Percentiles rank a stretch among this genome's conserved stretches.
These are phyloP conservation scores for Zarea fungicola DNA, from an alignment of 2,329 filamentous ascomycete genomes.

Conservation along the genomic window DNA sequence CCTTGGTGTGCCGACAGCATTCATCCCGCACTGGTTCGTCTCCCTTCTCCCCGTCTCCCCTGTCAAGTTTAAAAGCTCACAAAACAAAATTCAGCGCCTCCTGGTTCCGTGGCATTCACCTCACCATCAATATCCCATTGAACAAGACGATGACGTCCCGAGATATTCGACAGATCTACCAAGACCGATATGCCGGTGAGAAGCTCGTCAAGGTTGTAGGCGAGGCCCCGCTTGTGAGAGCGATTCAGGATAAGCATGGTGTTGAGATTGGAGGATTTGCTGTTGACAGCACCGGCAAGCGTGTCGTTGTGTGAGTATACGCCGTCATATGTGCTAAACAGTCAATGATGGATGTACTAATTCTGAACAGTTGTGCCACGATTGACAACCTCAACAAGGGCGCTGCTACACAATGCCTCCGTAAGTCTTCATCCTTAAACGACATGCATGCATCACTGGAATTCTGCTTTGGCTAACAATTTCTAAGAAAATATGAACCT, in stretches of 20 bases:
- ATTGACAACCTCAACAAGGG: constrained; percentile 95
- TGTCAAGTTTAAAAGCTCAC: background rate
- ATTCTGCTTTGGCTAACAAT: background rate
- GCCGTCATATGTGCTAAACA: background rate
- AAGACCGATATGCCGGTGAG: constrained; percentile 93
- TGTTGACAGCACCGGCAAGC: constrained; percentile 82
- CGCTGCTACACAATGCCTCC: constrained; percentile 85
- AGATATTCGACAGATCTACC: constrained; percentile 90
- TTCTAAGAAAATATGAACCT: constrained; percentile 13
- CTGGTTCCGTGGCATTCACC: constrained; percentile 95
- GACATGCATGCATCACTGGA: no score
- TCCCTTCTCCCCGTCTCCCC: background rate
- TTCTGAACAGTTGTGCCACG: constrained; percentile 56
- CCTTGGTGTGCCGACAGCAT: constrained; percentile 69
- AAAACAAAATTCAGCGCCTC: constrained; percentile 45
- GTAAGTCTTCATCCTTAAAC: constrained; percentile 47
- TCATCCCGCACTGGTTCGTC: constrained; percentile 69
- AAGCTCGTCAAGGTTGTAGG: constrained; percentile 90
- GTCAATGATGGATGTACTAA: constrained; percentile 11
- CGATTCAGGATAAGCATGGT: constrained; percentile 78
- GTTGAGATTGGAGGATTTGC: constrained; percentile 94
- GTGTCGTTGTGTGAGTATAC: constrained; percentile 64
- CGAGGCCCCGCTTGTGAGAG: constrained; percentile 79
- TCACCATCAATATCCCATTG: constrained; percentile 86
- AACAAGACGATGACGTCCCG: constrained; percentile 82